Evolutionary conservation across 2,329 filamentous ascomycete genomes (phyloP), one percentile per base, ranked within the genome.

Genomic region (Penicillium sp.): DNA sequence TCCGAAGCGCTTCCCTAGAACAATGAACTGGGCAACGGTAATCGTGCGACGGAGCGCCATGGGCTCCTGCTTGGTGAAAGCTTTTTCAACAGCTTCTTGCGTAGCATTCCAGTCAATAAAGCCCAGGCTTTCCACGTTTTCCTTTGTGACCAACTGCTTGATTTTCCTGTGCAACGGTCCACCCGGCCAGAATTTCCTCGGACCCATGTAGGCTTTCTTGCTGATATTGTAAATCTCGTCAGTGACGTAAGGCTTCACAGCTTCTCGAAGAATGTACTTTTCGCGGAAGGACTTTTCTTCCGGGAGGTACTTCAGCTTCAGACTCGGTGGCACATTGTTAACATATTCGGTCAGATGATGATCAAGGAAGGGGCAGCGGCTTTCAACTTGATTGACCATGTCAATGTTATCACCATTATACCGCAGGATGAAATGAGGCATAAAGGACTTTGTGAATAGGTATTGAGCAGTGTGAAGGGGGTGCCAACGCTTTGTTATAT

Each of bases 261-360:
- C 81, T 61, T 84, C 77, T 3, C 79, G 76, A 1, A 83, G 72
- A 29, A 83, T 76, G 73, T 77, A 80, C 58, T 84, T 82, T 66
- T 82, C 79, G 1, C 64, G 65, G 39, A 79, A 70, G 1, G 60
- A 57, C 11, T 63, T 60, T 14, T 44, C 42, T 44, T 31, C 16
- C 16, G 14, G 13, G n/a, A 14, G 13, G 26, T 44, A 44, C 42
- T 44, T 44, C 8, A 31, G 6, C 52, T 73, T 74, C 43, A 73
- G 48, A 37, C 64, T 69, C 0, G 70, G 70, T 9, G 71, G 71
- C 0, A 72, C 53, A 9, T 38, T 38, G 44, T 69, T 68, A 9
- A 62, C 67, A 37, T 69, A 70, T 47, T 69, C 65, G 0, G 65
- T 65, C 6, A 72, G 56, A 8, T 65, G 58, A 40, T 72, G 69